A percentile compares a stretch with the other conserved stretches of the same genome.
Conservation (phyloP, 371 early-diverging fungal species). For the Vittaforma corneae region DNA sequence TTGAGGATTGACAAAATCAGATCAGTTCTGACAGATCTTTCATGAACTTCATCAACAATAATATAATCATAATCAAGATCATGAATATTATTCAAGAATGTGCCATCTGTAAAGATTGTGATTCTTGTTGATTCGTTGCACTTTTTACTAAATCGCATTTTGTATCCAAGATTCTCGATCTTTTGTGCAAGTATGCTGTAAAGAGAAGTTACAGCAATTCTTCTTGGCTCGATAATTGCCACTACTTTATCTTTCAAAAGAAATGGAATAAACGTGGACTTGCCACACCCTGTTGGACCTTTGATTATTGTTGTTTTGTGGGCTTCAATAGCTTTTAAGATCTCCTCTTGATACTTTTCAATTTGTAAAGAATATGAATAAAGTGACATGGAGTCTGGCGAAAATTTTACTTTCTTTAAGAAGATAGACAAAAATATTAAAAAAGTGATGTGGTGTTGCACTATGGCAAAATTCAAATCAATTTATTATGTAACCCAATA, state of each 20-base stretch:
- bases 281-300: conserved; percentile 60
- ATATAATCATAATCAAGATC: conserved; percentile 32
- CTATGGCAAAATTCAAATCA: no score
- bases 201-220: conserved; percentile 58
- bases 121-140: conserved; percentile 21
- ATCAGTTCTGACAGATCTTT: conserved; percentile 56
- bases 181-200: conserved; percentile 30
- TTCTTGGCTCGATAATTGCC: conserved; percentile 57
- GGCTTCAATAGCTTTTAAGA: conserved; percentile 39
- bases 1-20: conserved; percentile 44
- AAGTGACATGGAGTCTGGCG: conserved; percentile 10
- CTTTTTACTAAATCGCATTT: conserved; percentile 53
- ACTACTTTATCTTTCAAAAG: conserved; percentile 35
- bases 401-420: no score
- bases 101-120: conserved; percentile 56
- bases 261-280: conserved; percentile 57
- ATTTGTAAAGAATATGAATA: conserved; percentile 36
- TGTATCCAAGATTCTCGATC: conserved; percentile 49
- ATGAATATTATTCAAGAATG: conserved; percentile 44
- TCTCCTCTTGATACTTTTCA: conserved; percentile 49
- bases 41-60: conserved; percentile 59
- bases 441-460: no score
- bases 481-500: no score
- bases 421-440: no score
- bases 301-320: conserved; percentile 48